Conservation (phyloP, 345 rosid species). For the Heritiera fomes region DNA sequence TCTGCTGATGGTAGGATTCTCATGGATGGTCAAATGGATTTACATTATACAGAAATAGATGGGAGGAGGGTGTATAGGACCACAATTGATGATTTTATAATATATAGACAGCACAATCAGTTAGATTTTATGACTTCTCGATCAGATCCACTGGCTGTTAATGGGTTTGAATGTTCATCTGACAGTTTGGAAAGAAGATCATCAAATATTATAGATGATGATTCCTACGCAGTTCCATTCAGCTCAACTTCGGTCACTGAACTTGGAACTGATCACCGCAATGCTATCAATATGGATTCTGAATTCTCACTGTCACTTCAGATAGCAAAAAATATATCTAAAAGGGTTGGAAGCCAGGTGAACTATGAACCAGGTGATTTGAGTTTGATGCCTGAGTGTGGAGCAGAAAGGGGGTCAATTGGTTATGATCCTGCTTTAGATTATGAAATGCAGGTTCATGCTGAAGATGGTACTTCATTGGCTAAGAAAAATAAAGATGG, state of each 20-base stretch:
- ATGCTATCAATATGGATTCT: constrained; percentile 58
- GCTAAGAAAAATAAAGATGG: constrained; percentile 46
- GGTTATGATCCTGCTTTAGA: constrained; percentile 85
- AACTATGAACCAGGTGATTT: constrained; percentile 81
- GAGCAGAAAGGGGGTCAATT: constrained; percentile 45
- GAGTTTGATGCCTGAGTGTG: constrained; percentile 76
- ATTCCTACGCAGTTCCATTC: constrained; percentile 72
- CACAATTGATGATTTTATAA: constrained; percentile 54
- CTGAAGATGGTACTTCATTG: constrained; percentile 31
- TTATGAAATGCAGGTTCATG: constrained; percentile 58
- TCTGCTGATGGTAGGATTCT: constrained; percentile 37
- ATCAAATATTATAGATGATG: constrained; percentile 59
- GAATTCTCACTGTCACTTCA: constrained; percentile 53
- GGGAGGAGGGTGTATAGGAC: constrained; percentile 45
- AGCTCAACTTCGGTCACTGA: constrained; percentile 46
- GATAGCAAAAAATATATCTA: constrained; percentile 42
- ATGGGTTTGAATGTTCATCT: constrained; percentile 53
- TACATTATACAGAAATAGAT: constrained; percentile 42
- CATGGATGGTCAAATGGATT: constrained; percentile 45
- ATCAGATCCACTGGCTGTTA: constrained; percentile 50
- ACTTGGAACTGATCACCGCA: constrained; percentile 46
- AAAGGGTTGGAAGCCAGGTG: constrained; percentile 38
- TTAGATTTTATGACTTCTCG: constrained; percentile 37
- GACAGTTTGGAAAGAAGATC: constrained; percentile 44
- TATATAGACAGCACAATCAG: constrained; percentile 40